A percentile compares a stretch with the other conserved stretches of the same genome.
These are phyloP conservation scores for Aspergillus baeticus DNA, from an alignment of 495 filamentous ascomycete genomes.

Conservation along the genomic window DNA sequence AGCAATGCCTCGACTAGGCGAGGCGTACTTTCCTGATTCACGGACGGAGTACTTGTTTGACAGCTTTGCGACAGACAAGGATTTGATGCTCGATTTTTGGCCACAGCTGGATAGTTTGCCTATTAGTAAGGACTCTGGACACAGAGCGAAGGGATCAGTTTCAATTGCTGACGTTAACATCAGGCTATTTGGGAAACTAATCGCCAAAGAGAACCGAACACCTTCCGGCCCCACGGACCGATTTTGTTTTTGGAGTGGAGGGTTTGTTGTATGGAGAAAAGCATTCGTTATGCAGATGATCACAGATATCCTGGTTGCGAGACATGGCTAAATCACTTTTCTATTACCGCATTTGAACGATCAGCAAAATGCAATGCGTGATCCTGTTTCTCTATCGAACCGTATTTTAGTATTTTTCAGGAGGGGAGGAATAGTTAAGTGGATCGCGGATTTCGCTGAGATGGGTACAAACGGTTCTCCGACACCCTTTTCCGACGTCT, in stretches of 20 bases:
- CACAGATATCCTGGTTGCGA: too few species aligned
- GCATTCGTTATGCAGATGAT: too few species aligned
- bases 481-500: conserved; percentile 1
- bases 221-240: too few species aligned
- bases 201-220: too few species aligned
- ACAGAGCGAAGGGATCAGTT: neutral
- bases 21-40: conserved; percentile 8
- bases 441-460: neutral
- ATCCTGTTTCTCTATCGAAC: too few species aligned
- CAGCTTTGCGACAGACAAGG: conserved; percentile 19
- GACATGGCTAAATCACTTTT: too few species aligned
- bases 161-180: neutral
- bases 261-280: too few species aligned
- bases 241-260: too few species aligned
- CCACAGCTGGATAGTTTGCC: conserved; percentile 30
- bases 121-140: conserved; percentile 16
- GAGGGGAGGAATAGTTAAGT: neutral
- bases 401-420: neutral
- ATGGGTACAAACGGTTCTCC: neutral
- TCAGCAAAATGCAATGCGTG: too few species aligned
- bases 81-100: conserved; percentile 29
- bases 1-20: neutral
- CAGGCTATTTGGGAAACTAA: neutral
- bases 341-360: too few species aligned
- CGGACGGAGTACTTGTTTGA: conserved; percentile 23